Percentiles rank a stretch among this genome's conserved stretches.
These are phyloP conservation scores for Clonostachys chloroleuca DNA, from an alignment of 2,329 filamentous ascomycete genomes.

Conservation along the genomic window DNA sequence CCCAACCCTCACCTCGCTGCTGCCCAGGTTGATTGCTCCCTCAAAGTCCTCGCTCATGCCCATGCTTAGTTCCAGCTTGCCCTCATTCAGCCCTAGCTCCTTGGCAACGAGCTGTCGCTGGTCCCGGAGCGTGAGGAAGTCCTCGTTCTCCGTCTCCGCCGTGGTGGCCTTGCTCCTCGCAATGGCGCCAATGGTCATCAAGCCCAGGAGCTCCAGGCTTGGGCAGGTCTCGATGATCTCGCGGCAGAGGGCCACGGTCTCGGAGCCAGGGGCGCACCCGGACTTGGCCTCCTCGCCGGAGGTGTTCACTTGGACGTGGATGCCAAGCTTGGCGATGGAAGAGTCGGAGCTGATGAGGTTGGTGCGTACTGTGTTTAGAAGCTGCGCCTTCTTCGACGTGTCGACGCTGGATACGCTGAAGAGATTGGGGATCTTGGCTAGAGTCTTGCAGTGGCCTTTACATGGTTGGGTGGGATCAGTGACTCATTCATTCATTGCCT, in stretches of 20 bases:
- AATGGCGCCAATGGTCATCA: constrained; percentile 98
- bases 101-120: constrained; percentile 66
- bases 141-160: constrained; percentile 81
- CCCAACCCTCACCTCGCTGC: constrained; percentile 84
- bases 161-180: constrained; percentile 73
- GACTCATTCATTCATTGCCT: not conserved
- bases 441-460: constrained; percentile 81
- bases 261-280: constrained; percentile 65
- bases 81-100: constrained; percentile 39
- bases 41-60: constrained; percentile 98
- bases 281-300: constrained; percentile 84
- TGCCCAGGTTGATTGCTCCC: constrained; percentile 77
- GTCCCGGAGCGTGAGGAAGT: constrained; percentile 68
- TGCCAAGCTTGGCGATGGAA: constrained; percentile 46
- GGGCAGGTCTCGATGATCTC: constrained; percentile 69
- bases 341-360: constrained; percentile 40
- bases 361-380: constrained; percentile 72
- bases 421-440: constrained; percentile 84
- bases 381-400: constrained; percentile 77
- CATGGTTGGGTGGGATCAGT: constrained; percentile 1
- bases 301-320: constrained; percentile 95
- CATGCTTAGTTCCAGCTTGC: constrained; percentile 85
- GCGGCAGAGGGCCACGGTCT: constrained; percentile 61
- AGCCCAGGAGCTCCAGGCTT: constrained; percentile 67
- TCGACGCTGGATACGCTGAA: constrained; percentile 93